These are phyloP conservation scores for Lipomyces sp. DNA, from an alignment of 805 yeast species.

Conservation along the genomic window DNA sequence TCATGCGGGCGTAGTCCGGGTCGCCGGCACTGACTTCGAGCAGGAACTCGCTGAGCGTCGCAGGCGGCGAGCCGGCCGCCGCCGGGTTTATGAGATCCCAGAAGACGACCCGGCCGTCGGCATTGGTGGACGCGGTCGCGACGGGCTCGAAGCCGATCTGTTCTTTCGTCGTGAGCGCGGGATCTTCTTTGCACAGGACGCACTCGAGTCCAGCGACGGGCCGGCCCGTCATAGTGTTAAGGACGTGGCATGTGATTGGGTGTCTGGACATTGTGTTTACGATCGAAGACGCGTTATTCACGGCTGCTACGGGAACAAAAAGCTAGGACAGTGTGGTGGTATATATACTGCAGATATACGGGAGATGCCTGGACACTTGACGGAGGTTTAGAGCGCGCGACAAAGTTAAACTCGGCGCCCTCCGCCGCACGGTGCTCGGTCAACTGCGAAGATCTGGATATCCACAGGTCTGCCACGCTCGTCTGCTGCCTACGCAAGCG, in stretches of 20 bases:
- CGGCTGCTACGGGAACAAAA: too few relatives aligned
- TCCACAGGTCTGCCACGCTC: too few relatives aligned
- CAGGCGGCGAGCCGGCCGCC: background rate
- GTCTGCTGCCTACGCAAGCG: too few relatives aligned
- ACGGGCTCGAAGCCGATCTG: conserved; percentile 43
- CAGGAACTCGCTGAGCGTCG: conserved; percentile 4
- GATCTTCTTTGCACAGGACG: conserved; percentile 37
- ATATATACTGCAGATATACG: too few relatives aligned
- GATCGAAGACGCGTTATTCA: too few relatives aligned
- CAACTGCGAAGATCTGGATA: too few relatives aligned
- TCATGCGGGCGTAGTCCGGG: too few relatives aligned
- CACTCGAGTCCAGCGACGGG: conserved; percentile 81
- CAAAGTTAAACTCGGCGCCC: too few relatives aligned
- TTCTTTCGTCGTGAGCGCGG: conserved; percentile 33
- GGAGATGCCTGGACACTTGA: too few relatives aligned
- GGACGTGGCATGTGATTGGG: conserved; percentile 84
- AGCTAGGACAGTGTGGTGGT: too few relatives aligned
- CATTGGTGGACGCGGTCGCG: conserved; percentile 67
- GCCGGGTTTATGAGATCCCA: conserved; percentile 46
- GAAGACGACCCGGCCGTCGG: conserved; percentile 71
- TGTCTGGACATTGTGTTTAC: conserved; percentile 33
- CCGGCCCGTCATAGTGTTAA: conserved; percentile 77
- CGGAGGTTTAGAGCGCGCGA: too few relatives aligned
- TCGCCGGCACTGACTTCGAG: conserved; percentile 43
- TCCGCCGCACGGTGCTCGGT: too few relatives aligned